Conservation (phyloP, 495 filamentous ascomycete genomes). For the Aspergillus ostianus region DNA sequence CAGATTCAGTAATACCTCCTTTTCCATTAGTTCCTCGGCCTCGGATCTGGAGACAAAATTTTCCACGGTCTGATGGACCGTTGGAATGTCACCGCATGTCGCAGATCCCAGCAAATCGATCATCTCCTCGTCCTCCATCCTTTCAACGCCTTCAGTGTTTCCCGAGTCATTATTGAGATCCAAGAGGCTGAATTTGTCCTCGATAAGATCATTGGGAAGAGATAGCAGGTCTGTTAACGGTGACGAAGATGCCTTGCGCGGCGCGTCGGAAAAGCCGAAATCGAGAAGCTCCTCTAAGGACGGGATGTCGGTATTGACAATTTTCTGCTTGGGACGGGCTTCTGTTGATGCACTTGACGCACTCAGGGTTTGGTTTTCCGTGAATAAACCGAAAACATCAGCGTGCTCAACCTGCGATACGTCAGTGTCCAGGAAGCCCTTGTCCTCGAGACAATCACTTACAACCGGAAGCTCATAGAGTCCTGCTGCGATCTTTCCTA, state of each 20-base stretch:
- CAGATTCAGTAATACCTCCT: not conserved
- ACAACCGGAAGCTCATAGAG: constrained; percentile 19
- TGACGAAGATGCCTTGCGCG: not conserved
- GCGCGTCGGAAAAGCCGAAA: constrained; percentile 16
- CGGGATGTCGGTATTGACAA: constrained; percentile 1
- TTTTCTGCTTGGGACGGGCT: not conserved
- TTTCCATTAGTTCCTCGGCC: not conserved
- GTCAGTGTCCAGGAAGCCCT: not conserved
- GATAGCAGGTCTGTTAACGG: not conserved
- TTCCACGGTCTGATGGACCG: too few species aligned
- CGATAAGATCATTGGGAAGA: not conserved
- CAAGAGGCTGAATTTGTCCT: not conserved
- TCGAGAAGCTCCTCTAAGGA: constrained; percentile 22
- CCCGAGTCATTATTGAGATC: constrained; percentile 1
- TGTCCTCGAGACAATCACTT: not conserved
- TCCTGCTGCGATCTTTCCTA: constrained; percentile 68
- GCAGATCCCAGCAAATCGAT: not conserved
- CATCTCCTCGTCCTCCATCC: not conserved
- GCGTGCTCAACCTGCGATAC: not conserved
- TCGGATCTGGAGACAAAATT: too few species aligned
- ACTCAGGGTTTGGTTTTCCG: not conserved
- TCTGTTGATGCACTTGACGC: not conserved
- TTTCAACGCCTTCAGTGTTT: not conserved
- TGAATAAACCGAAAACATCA: constrained; percentile 19
- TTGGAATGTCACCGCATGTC: too few species aligned